These are phyloP conservation scores for Ogataea polymorpha DNA, from an alignment of 805 yeast genomes.

Conservation along the genomic window DNA sequence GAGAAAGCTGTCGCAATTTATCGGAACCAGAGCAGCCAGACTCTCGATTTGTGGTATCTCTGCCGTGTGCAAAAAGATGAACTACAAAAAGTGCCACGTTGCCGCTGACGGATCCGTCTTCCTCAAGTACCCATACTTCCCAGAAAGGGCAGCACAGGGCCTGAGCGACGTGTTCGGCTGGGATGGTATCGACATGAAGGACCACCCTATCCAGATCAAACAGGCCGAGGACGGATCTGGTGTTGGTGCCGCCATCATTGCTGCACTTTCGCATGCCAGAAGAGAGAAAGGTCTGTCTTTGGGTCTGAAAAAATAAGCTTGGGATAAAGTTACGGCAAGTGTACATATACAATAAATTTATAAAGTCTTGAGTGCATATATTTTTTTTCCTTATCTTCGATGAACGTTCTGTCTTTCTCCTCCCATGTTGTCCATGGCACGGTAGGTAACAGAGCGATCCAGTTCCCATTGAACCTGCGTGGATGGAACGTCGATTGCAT, in stretches of 20 bases:
- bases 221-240: conserved; percentile 99
- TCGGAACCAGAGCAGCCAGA: conserved; percentile 94
- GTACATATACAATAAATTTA: conserved; percentile 1
- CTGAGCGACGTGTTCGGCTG: conserved; percentile 90
- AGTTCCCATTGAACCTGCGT: conserved; percentile 78
- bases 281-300: conserved; percentile 66
- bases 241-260: conserved; percentile 98
- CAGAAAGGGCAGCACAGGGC: conserved; percentile 89
- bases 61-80: conserved; percentile 90
- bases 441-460: conserved; percentile 90
- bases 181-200: conserved; percentile 41
- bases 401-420: conserved; percentile 55
- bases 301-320: conserved; percentile 37
- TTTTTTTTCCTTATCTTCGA: conserved; percentile 6
- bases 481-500: conserved; percentile 94
- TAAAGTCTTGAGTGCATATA: not conserved
- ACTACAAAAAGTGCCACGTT: conserved; percentile 72
- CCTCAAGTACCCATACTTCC: conserved; percentile 91
- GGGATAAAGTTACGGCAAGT: conserved; percentile 2
- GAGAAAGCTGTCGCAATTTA: conserved; percentile 77
- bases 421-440: conserved; percentile 95
- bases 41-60: conserved; percentile 95
- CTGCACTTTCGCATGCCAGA: conserved; percentile 88
- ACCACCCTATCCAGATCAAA: conserved; percentile 79
- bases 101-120: conserved; percentile 98